Evolutionary conservation across 2,329 filamentous ascomycete species (phyloP), one percentile per base, ranked within the genome.

Genomic region (Aureobasidium lini): DNA sequence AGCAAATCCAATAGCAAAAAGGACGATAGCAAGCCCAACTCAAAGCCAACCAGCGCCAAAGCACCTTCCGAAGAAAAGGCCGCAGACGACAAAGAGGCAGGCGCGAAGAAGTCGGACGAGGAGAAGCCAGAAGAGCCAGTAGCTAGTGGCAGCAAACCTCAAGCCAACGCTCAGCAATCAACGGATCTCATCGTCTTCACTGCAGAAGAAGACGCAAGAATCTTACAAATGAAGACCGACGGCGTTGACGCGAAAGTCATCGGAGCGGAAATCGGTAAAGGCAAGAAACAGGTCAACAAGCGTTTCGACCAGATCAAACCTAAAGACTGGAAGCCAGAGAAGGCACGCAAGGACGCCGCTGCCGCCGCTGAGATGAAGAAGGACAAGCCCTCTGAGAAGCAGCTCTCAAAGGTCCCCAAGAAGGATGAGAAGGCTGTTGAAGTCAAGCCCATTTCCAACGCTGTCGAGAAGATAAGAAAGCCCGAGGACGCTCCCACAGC

Each of bases 291-390:
- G 2, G 16, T 68, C 28, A 63, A 62, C 44, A 61, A 62, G 11
- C 68, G 73, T 15, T 77, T 70, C 64, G 69, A 69, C 11, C 53
- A 72, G 42, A 71, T 77, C 63, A 72, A 71, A 29, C 67, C 70
- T 29, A 40, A 34, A 0, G 58, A 56, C n/a, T 29, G 15, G n/a
- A 53, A 39, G 9, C 7, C 6, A 28, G 16, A 28, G 18, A 28
- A 44, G 6, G 10, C 10, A 9, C 37, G 40, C 6, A 34, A 46
- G 16, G 18, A n/a, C 13, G 60, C 58, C 6, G 34, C 29, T 5
- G 60, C 34, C 10, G 62, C 48, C 16, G 48, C 34, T 3, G 50
- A 61, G 10, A 56, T 56, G 28, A 65, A 65, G 11, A 61, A 66
- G 16, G 18, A 50, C 15, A n/a, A 59, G 10, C 13, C 6, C 32